Base-by-base conservation (phyloP, 306 rosid species). In the Psophocarpus tetragonolobus region DNA sequence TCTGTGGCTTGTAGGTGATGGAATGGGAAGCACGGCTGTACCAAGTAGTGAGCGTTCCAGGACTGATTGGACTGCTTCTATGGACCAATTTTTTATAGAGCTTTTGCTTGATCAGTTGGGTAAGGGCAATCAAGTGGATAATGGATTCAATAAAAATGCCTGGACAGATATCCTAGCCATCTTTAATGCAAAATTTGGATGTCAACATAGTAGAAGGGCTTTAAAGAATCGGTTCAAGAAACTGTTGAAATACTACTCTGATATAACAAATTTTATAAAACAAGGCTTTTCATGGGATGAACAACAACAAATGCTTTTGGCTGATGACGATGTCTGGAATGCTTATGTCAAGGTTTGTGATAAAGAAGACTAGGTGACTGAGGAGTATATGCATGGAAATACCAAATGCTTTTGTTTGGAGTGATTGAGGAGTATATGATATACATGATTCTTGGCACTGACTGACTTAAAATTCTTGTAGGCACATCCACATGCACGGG, bases 211-310 rank as follows among this genome's bases (percentile, higher is more conserved):
- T 14, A 85, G 85, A 85, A 90, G 94, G 85, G 81, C 87, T 77
- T 84, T 90, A 74, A 76, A 88, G 86, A 91, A 86, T 54, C 84
- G 97, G 35, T 88, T 80, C 84, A 88, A 86, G 87, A 91, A 89
- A 85, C 58, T 91, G 76, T 84, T 80, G 79, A 88, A 91, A 71
- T 90, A 85, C 69, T 89, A 84, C 80, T 57, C 75, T 13, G 97
- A 90, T 53, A 81, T 87, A 57, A 88, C 76, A 42, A 30, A 64
- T 73, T 81, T 91, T 80, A 67, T 90, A 32, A 85, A 79, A 73
- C 85, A 87, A 53, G 94, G 90, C 29, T 88, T 91, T 87, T 88
- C 74, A 24, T 91, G 92, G 97, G 83, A 88, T 86, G 92, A 87
- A 88, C 75, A 77, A 39, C 87, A 70, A 17, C 88, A 62, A 78